Base-by-base conservation (phyloP, 768 basidiomycete genomes). In the Podaxis sp. region DNA sequence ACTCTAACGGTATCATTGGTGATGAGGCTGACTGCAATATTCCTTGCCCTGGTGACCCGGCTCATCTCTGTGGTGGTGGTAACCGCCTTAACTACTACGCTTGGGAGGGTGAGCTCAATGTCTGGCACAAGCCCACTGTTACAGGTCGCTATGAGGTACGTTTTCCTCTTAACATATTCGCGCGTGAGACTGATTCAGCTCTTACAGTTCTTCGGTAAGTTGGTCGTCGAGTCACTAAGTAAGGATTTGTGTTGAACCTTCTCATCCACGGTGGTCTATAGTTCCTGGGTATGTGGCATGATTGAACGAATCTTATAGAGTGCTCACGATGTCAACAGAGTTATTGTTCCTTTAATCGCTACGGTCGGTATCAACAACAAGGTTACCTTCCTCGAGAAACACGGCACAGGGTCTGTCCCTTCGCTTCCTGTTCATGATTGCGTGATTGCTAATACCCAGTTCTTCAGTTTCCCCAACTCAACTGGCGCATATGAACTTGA, bases 401-500 rank as follows among this genome's bases (percentile, higher is more conserved):
- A 59, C 2, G 88, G 89, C 11, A 91, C 90, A 26, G 80, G 80
- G 82, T 83, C 69, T 28, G 78, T 22, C 5, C 30, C 53, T 48
- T 15, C 28, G 5, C 10, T 54, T n/a, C 7, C 28, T 50, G 28
- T 54, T n/a, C 41, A n/a, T n/a, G 41, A n/a, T n/a, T n/a, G 41
- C 17, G 2, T 22, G 48, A 10, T 60, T 24, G 54, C 24, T 33
- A 49, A 48, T 22, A 24, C 6, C 24, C 38, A 33, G 46, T 48
- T 52, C 33, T 36, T 13, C 60, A 83, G 84, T 38, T 85, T 78
- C 60, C 63, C 70, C 2, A 91, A 91, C 72, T 80, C 87, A 3
- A 91, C 91, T 15, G 91, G 90, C 8, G 90, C 89, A 0, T 92
- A 91, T 65, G 91, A 93, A 65, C 77, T 93, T 26, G 91, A 92